Percentiles rank a stretch among this genome's conserved stretches.
These are phyloP conservation scores for Vishniacozyma victoriae DNA, from an alignment of 768 basidiomycete species.

Conservation along the genomic window DNA sequence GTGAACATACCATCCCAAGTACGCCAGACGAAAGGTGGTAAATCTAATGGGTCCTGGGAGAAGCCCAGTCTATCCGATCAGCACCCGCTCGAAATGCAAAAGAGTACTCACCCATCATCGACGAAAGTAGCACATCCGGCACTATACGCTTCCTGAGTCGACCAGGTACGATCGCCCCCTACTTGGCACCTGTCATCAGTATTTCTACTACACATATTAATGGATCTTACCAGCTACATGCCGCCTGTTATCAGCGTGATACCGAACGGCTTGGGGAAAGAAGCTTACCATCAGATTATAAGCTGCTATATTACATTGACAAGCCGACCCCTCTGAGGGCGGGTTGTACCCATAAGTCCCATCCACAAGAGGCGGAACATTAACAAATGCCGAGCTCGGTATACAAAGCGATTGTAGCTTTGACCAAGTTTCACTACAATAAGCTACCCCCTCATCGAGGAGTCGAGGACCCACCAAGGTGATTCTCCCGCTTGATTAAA, in stretches of 20 bases:
- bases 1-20: constrained; percentile 10
- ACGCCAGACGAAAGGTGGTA: constrained; percentile 15
- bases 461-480: constrained; percentile 29
- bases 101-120: constrained; percentile 4
- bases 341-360: constrained; percentile 25
- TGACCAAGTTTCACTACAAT: constrained; percentile 26
- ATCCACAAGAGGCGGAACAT: constrained; percentile 32
- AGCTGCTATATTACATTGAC: constrained; percentile 31
- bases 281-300: constrained; percentile 35
- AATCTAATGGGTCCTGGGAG: constrained; percentile 2
- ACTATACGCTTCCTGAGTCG: constrained; percentile 3
- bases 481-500: constrained; percentile 32
- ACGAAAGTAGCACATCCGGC: constrained; percentile 3
- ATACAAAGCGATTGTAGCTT: constrained; percentile 37
- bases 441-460: background rate
- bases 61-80: constrained; percentile 12
- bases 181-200: constrained; percentile 9
- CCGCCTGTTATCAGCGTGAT: constrained; percentile 9
- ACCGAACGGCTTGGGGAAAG: too few relatives aligned
- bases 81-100: background rate
- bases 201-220: background rate
- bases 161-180: constrained; percentile 2
- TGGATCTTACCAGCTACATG: constrained; percentile 7
- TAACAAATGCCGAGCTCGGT: constrained; percentile 14
- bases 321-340: constrained; percentile 7